phyloP scores from a whole-genome alignment of 805 yeast species.

The Candida boleticola region DNA sequence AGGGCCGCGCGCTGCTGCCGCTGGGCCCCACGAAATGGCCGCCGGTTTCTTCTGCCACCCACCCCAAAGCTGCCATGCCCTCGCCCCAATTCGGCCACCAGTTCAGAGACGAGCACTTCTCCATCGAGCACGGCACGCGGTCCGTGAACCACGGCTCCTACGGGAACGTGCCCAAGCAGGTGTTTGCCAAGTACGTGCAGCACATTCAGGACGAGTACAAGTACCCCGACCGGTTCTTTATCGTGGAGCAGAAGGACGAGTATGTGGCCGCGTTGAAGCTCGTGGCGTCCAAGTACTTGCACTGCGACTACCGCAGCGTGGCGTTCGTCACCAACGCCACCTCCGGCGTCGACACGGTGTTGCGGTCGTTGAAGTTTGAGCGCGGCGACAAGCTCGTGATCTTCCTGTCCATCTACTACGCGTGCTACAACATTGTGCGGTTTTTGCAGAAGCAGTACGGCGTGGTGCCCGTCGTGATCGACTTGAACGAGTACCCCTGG shows the following conservation, averaged over 20 bases:
- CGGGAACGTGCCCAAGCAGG: slow-evolving; percentile 54
- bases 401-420: slow-evolving; percentile 50
- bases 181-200: slow-evolving; percentile 36
- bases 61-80: too few relatives aligned
- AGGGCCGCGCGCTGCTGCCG: too few relatives aligned
- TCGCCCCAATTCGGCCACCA: slow-evolving; percentile 55
- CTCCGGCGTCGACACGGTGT: slow-evolving; percentile 53
- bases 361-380: slow-evolving; percentile 51
- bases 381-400: slow-evolving; percentile 52
- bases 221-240: slow-evolving; percentile 49
- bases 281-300: slow-evolving; percentile 41
- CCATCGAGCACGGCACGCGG: slow-evolving; percentile 35
- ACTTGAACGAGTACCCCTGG: slow-evolving; percentile 41
- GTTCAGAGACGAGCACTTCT: slow-evolving; percentile 48
- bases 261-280: slow-evolving; percentile 33
- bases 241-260: slow-evolving; percentile 20
- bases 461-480: slow-evolving; percentile 31
- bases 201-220: slow-evolving; percentile 20
- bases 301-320: slow-evolving; percentile 45
- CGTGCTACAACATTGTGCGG: slow-evolving; percentile 52
- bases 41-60: too few relatives aligned
- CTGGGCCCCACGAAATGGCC: too few relatives aligned
- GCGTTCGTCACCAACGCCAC: slow-evolving; percentile 63
- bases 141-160: slow-evolving; percentile 67
- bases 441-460: slow-evolving; percentile 35